Conservation (phyloP, 805 yeast genomes). For the Candida corydali region DNA sequence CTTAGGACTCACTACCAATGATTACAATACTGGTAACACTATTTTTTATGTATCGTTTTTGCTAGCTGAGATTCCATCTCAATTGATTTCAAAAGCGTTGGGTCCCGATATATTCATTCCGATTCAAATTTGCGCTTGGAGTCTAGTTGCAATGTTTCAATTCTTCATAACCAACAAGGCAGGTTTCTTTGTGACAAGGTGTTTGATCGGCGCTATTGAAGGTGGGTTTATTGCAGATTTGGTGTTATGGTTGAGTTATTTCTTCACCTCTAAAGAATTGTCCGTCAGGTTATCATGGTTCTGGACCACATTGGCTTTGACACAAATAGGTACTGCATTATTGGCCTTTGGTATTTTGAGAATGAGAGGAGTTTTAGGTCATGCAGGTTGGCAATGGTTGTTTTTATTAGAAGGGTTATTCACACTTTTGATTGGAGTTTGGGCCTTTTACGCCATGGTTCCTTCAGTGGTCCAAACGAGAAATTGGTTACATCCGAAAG, state of each 20-base stretch:
- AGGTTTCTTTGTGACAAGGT: slow-evolving; percentile 47
- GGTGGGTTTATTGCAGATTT: slow-evolving; percentile 71
- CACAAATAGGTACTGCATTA: slow-evolving; percentile 24
- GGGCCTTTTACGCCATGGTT: slow-evolving; percentile 44
- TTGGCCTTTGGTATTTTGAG: slow-evolving; percentile 50
- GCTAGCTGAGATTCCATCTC: slow-evolving; percentile 61
- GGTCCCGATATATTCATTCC: slow-evolving; percentile 67
- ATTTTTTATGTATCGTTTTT: slow-evolving; percentile 51
- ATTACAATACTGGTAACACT: slow-evolving; percentile 58
- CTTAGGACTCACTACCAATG: slow-evolving; percentile 48
- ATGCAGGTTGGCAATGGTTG: slow-evolving; percentile 60
- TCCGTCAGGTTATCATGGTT: slow-evolving; percentile 51
- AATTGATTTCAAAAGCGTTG: slow-evolving; percentile 55
- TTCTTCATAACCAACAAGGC: slow-evolving; percentile 22
- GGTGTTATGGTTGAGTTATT: slow-evolving; percentile 61
- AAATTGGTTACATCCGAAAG: slow-evolving; percentile 42
- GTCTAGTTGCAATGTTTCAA: slow-evolving; percentile 51
- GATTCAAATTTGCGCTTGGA: slow-evolving; percentile 53
- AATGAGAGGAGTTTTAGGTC: slow-evolving; percentile 41
- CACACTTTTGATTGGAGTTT: slow-evolving; percentile 49
- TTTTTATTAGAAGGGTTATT: slow-evolving; percentile 58
- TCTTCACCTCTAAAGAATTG: slow-evolving; percentile 57
- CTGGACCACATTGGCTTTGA: slow-evolving; percentile 26
- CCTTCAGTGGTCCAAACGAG: slow-evolving; percentile 50
- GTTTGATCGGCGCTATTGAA: slow-evolving; percentile 53